phyloP scores from a whole-genome alignment of 1,284 basidiomycete genomes.

The Schizophyllum commune region DNA sequence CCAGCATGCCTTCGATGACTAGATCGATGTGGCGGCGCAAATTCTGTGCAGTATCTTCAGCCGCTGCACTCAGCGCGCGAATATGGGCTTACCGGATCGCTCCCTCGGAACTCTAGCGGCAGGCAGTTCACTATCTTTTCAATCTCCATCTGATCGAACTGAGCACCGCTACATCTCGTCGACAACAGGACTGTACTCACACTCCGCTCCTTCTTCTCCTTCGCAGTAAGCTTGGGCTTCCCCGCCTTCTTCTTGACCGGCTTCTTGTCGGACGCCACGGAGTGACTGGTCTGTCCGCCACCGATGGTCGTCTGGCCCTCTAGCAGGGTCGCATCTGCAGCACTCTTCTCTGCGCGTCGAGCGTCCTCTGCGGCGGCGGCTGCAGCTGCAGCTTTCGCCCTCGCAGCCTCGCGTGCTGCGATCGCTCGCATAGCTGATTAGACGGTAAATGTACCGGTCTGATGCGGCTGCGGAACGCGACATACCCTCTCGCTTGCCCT shows the following conservation, averaged over 20 bases:
- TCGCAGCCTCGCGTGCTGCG: slow-evolving; percentile 14
- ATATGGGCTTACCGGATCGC: slow-evolving; percentile 57
- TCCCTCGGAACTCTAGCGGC: slow-evolving; percentile 87
- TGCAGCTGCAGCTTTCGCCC: slow-evolving; percentile 24
- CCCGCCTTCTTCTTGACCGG: slow-evolving; percentile 50
- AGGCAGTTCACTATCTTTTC: slow-evolving; percentile 73
- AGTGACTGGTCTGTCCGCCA: slow-evolving; percentile 30
- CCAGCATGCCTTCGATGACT: slow-evolving; percentile 64
- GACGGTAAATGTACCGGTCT: no score
- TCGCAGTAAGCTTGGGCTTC: slow-evolving; percentile 64
- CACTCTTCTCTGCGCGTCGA: slow-evolving; percentile 28
- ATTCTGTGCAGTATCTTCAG: slow-evolving; percentile 32
- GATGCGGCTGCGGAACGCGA: slow-evolving; percentile 21
- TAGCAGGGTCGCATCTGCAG: slow-evolving; percentile 24
- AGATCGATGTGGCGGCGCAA: slow-evolving; percentile 71
- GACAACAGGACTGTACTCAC: slow-evolving; percentile 28
- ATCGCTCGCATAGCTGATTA: slow-evolving; percentile 25
- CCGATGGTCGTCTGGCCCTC: slow-evolving; percentile 32
- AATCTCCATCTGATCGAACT: slow-evolving; percentile 42
- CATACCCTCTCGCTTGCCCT: slow-evolving; percentile 36
- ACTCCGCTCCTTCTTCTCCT: slow-evolving; percentile 78
- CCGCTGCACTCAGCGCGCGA: neutral
- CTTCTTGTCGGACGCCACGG: slow-evolving; percentile 20
- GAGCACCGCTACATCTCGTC: neutral
- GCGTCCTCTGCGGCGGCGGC: slow-evolving; percentile 26